Base-by-base conservation (phyloP, 1,284 basidiomycete species). In the Ustilago shanxiensis region DNA sequence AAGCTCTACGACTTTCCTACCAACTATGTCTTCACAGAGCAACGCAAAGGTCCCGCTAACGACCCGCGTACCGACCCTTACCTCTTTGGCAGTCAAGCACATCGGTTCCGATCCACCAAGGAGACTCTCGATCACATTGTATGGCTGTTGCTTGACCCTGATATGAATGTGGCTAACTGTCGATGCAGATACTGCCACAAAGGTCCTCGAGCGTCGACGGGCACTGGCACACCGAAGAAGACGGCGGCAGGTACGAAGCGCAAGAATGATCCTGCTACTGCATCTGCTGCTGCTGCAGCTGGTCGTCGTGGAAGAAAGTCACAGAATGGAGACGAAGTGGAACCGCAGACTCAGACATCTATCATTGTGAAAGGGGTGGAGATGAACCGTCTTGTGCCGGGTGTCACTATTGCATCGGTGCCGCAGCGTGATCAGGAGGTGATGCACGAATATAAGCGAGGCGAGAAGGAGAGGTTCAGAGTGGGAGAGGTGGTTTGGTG, bases 131-230 rank as follows among this genome's bases (percentile, higher is more conserved):
- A 76, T 4, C 80, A 82, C 39, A 31, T 77, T 7, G 28, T 68
- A 14, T 81, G 73, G 73, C 67, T 82, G 24, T n/a, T 82, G 20
- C 26, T 39, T 22, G 73, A 81, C 39, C 71, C 79, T 2, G 62
- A 57, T 2, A 60, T 79, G 61, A 51, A 80, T 20, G 22, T 8
- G 1, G 47, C 41, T n/a, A 73, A 73, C 24, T 82, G 80, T 33
- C 20, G 35, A 1, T 82, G 80, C 74, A 81, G 75, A 26, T 79
- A 81, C 73, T 82, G 80, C 58, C 35, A 56, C 55, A 77, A 69
- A 49, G 53, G 33, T 1, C 61, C 69, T 2, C 58, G 69, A 11
- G 24, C 53, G 2, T 60, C 72, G 14, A 50, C 44, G 2, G 62
- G 55, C n/a, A 44, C 41, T 20, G 47, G 22, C 6, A 62, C 64